Conservation (phyloP, 768 basidiomycete genomes). For the Tricholoma flavovirens region DNA sequence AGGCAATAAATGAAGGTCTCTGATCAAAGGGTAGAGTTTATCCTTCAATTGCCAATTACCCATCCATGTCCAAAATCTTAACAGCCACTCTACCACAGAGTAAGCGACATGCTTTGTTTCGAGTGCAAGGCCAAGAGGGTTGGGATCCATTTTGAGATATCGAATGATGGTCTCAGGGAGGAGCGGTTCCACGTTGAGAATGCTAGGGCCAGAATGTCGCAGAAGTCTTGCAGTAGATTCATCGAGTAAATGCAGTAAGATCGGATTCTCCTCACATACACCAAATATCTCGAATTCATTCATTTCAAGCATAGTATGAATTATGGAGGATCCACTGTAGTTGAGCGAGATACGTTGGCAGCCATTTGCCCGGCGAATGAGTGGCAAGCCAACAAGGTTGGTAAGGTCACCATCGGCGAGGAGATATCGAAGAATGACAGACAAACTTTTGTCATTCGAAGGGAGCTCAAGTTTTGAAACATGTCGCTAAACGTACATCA, state of each 20-base stretch:
- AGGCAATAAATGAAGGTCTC: conserved; percentile 27
- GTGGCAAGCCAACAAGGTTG: conserved; percentile 31
- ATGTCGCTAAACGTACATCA: conserved; percentile 10
- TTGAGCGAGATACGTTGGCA: conserved; percentile 16
- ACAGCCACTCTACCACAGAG: conserved; percentile 27
- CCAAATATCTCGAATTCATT: conserved; percentile 25
- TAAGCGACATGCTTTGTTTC: conserved; percentile 13
- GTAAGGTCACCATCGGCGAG: conserved; percentile 26
- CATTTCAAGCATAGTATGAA: conserved; percentile 24
- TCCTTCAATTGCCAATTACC: conserved; percentile 16
- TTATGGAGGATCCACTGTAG: not conserved
- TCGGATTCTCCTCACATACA: conserved; percentile 24
- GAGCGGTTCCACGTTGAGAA: conserved; percentile 29
- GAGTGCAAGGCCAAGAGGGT: conserved; percentile 19
- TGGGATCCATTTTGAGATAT: conserved; percentile 24
- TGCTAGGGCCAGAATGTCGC: conserved; percentile 14
- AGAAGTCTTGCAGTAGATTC: conserved; percentile 17
- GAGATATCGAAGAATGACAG: conserved; percentile 27
- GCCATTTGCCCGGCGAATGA: conserved; percentile 27
- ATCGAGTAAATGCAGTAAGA: conserved; percentile 26
- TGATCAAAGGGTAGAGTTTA: conserved; percentile 19
- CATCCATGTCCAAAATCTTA: conserved; percentile 41
- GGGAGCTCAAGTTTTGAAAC: conserved; percentile 4
- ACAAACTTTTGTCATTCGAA: conserved; percentile 4
- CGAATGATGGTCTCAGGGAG: conserved; percentile 18